Base-by-base conservation (phyloP, 75 land plant genomes). In the Pinus albicaulis region DNA sequence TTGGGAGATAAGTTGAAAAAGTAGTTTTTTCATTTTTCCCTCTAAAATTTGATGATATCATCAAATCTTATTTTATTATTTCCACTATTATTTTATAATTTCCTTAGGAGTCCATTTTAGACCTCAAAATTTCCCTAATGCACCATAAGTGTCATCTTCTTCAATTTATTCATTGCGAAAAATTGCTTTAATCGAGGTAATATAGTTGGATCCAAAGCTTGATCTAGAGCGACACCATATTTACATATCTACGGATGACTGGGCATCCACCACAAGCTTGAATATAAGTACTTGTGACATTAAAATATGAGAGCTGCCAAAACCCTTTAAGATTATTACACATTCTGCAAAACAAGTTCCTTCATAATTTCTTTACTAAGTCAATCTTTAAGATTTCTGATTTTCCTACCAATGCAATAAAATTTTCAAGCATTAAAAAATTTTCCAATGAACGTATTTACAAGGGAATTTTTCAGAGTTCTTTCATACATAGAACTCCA, bases 401-500 rank as follows among this genome's bases (percentile, higher is more conserved):
- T 36, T 65, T 65, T 4, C 8, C 69, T 16, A 2, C n/a, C 36
- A 66, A 66, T 38, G 48, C 52, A 19, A 41, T 38, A 20, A 11
- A 66, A 38, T 23, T 28, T 36, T 38, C 48, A 66, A 66, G 20
- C 23, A 38, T 38, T 8, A 7, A 4, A 28, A 15, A 0, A 15
- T 15, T 11, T 63, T 20, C 44, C 20, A 19, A 66, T 12, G 26
- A 66, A 66, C 22, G 7, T 48, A 38, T 20, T 19, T 38, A 66
- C 8, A 66, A 41, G 15, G 38, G 38, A 15, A 2, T 7, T 41
- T 38, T 19, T 16, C 20, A 59, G 60, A 59, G 60, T 59, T 19
- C 48, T 66, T 17, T 19, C 94, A 72, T 78, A 89, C 92, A 84
- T 76, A 92, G 76, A 48, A 93, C 94, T 93, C 87, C 87, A 80